Evolutionary conservation across 139 green algal species (phyloP), one percentile per base, ranked within the genome.

Genomic region (Dunaliella primolecta): DNA sequence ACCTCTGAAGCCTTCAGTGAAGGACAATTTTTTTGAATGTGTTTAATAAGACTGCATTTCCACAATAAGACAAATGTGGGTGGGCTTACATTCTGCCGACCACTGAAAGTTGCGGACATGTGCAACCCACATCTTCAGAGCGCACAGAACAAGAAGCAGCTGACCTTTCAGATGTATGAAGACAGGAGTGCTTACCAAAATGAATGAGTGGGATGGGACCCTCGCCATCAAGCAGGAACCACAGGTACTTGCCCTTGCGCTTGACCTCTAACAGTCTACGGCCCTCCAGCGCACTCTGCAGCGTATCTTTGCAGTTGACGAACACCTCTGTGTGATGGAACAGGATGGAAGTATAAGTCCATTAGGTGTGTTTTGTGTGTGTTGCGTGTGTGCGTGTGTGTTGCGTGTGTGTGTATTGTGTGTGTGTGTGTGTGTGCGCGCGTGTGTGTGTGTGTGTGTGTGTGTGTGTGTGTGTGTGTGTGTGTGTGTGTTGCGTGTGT

Each of bases 221-320:
- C 24, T 56, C 80, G 0, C 35, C 36, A 29, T 93, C 91, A 35
- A 98, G 78, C 70, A 94, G 87, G 70, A 94, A 78, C 94, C 93
- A 98, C 31, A 96, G 55, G 76, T 97, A 90, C 87, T 98, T 98
- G 34, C 95, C 95, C 34, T 94, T 92, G 2, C 95, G 87, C 11
- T 81, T 33, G 2, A 46, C 87, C 23, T n/a, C 72, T 30, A 86
- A 27, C n/a, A 94, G 35, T 2, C 31, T 89, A 0, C 80, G 75
- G 20, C 91, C 91, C 64, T 88, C 24, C 64, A 96, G 78, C 21
- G 88, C 89, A 96, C 79, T 2, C 93, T 84, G 1, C 34, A 25
- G 30, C 85, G 85, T 0, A 36, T 36, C 46, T 88, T 78, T 30
- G 87, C 92, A 64, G 46, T 64, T 64, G 11, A 86, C 36, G 33